phyloP scores from a whole-genome alignment of 2,329 filamentous ascomycete species.

The Penicillium crustosum region DNA sequence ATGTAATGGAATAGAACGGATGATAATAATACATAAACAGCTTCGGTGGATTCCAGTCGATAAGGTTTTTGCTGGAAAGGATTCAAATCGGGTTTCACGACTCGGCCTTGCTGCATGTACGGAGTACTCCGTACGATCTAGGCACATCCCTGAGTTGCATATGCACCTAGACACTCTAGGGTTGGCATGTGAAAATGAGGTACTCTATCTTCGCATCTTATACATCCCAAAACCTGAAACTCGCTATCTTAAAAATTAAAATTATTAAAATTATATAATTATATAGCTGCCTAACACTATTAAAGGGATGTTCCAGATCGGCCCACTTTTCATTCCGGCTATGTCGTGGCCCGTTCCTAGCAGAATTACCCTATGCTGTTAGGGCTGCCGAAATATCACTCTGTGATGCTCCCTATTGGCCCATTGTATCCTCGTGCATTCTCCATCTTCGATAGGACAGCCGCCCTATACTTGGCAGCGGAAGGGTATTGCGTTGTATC shows the following conservation, averaged over 20 bases:
- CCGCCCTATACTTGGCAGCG: constrained; percentile 4
- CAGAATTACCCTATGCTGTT: constrained; percentile 9
- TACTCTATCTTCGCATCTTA: not conserved
- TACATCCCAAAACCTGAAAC: not conserved
- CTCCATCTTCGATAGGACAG: not conserved
- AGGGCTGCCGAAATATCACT: constrained; percentile 8
- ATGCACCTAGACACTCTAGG: not conserved
- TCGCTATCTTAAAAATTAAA: not conserved
- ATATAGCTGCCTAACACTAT: constrained; percentile 2
- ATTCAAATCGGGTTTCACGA: not conserved
- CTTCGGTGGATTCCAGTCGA: not conserved
- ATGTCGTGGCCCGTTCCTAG: constrained; percentile 23
- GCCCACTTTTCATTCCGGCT: constrained; percentile 23
- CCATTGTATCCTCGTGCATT: not conserved
- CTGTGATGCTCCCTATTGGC: not conserved
- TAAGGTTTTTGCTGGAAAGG: not conserved
- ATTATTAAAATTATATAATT: not conserved
- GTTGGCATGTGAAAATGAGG: not conserved
- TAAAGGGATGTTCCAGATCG: constrained; percentile 11
- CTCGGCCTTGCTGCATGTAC: not conserved
- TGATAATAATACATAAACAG: not conserved
- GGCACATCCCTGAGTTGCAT: not conserved
- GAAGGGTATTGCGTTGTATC: not conserved
- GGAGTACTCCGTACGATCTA: not conserved
- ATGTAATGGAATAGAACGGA: too few species aligned